Evolutionary conservation across 768 basidiomycete species (phyloP).

Genomic region (Phaeotremella skinneri): DNA sequence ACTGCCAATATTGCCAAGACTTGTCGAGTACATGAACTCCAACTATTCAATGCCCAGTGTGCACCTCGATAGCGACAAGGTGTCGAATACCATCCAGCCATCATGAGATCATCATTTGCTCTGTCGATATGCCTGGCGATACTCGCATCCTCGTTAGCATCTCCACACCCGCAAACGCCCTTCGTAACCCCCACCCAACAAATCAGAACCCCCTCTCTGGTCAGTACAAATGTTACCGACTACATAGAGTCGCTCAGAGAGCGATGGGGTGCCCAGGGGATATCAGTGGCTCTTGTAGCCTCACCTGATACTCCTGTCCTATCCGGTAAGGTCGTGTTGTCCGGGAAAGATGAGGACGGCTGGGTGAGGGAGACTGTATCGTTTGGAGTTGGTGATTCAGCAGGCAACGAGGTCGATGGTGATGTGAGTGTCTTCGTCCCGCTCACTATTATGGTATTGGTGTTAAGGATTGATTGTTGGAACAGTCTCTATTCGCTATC

Average conservation of each 20-base stretch:
- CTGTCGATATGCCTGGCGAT: no score
- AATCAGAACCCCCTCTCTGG: background rate
- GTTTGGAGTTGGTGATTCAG: background rate
- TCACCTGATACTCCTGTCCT: background rate
- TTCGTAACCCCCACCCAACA: no score
- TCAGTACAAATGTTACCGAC: background rate
- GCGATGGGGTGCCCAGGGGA: background rate
- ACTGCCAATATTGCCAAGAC: no score
- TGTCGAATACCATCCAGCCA: no score
- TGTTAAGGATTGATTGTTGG: background rate
- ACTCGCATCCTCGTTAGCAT: no score
- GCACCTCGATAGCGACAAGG: no score
- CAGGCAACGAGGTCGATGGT: conserved; percentile 5
- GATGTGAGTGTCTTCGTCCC: conserved; percentile 6
- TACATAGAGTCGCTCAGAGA: background rate
- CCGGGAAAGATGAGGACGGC: background rate
- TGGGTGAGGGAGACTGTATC: conserved; percentile 12
- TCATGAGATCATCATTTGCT: no score
- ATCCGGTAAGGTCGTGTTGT: background rate
- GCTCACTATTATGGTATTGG: background rate
- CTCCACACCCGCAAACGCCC: no score
- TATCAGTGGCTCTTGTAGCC: conserved; percentile 1
- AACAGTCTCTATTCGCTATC: conserved; percentile 39
- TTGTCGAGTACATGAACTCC: no score
- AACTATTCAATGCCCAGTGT: no score